Percentiles rank a stretch among this genome's conserved stretches.
Conservation (phyloP, 805 yeast species). For the Groenewaldozyma salmanticensis region DNA sequence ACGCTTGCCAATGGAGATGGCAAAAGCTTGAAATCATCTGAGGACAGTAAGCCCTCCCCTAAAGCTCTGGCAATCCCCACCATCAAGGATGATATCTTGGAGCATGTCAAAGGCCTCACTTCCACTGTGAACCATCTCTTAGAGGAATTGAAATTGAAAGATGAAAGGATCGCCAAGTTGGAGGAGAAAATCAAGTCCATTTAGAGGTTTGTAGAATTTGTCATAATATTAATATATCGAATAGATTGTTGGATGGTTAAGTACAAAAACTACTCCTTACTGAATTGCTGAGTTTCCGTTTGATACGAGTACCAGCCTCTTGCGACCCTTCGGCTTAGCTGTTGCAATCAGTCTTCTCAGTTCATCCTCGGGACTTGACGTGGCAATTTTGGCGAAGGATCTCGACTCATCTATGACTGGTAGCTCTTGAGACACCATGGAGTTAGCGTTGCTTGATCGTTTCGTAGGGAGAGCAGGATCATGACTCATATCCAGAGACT, state of each 20-base stretch:
- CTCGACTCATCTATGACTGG: not conserved
- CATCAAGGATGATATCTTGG: conserved; percentile 1
- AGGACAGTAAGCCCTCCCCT: not conserved
- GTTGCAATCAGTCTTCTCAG: not conserved
- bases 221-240: too few relatives aligned
- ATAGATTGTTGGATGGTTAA: not conserved
- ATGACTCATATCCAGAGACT: not conserved
- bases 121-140: conserved; percentile 16
- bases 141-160: conserved; percentile 15
- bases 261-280: not conserved
- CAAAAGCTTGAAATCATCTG: not conserved
- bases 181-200: conserved; percentile 15
- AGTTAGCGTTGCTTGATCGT: not conserved
- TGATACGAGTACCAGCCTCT: conserved; percentile 22
- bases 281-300: too few relatives aligned
- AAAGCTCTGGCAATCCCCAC: conserved; percentile 2
- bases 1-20: not conserved
- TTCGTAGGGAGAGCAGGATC: not conserved
- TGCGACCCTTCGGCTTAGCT: conserved; percentile 16
- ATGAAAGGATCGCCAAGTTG: conserved; percentile 14
- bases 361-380: not conserved
- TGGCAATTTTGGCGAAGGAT: not conserved
- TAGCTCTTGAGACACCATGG: too few relatives aligned
- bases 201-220: not conserved
- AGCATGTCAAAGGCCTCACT: conserved; percentile 13